These are phyloP conservation scores for Rhizopus stolonifer DNA, from an alignment of 371 early-diverging fungal species.

Conservation along the genomic window DNA sequence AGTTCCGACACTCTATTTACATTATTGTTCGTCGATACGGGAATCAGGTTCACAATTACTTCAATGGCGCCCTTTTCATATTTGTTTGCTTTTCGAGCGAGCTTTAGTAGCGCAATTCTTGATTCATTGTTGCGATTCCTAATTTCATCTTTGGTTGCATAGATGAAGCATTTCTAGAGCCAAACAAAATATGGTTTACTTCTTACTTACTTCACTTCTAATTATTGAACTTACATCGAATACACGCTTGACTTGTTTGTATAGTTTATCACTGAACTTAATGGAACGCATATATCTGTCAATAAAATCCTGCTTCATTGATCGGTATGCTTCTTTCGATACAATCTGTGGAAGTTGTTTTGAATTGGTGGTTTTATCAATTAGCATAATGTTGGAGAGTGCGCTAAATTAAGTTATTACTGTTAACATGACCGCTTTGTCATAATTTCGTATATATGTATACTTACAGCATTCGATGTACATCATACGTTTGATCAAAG, in stretches of 20 bases:
- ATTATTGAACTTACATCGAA: background rate
- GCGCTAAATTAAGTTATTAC: background rate
- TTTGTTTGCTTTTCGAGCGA: background rate
- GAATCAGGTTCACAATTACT: constrained; percentile 6
- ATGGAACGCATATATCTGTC: background rate
- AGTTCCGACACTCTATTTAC: background rate
- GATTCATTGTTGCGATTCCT: background rate
- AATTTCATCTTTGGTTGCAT: background rate
- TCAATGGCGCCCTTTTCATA: constrained; percentile 4
- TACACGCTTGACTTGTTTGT: background rate
- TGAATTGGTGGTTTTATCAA: background rate
- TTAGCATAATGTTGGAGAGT: constrained; percentile 4
- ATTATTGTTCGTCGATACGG: constrained; percentile 1
- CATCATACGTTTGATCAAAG: background rate
- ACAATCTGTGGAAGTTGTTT: background rate
- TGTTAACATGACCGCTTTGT: too few species aligned
- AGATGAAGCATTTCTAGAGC: background rate
- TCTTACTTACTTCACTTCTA: background rate
- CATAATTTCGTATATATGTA: too few species aligned
- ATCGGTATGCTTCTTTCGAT: background rate
- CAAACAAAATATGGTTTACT: background rate
- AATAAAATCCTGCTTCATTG: background rate
- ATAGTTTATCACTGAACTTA: background rate
- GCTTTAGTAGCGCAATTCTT: background rate
- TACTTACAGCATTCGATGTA: too few species aligned